Percentiles rank a stretch among this genome's conserved stretches.
Conservation (phyloP, 345 rosid species). For the Citrus reticulata region DNA sequence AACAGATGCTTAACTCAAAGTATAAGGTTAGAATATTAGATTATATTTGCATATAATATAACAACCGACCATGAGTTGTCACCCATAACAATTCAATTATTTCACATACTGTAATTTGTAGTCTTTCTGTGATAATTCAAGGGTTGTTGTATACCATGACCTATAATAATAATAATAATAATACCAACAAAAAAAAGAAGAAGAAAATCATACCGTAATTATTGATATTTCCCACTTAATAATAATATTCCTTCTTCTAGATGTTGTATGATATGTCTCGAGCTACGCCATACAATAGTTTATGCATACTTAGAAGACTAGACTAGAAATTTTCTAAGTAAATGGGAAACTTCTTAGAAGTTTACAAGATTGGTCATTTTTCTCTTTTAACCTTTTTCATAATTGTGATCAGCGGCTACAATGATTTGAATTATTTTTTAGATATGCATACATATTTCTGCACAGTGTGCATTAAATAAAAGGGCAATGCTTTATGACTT, state of each 20-base stretch:
- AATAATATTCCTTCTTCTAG: neutral
- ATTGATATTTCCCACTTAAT: neutral
- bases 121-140: no score
- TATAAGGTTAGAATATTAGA: no score
- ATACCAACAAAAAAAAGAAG: no score
- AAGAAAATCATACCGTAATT: no score
- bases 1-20: no score
- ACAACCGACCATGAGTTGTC: no score
- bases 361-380: neutral
- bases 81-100: no score
- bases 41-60: no score
- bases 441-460: no score
- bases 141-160: no score
- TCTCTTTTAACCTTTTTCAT: neutral
- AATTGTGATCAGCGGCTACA: neutral
- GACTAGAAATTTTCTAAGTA: neutral
- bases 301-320: neutral
- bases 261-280: neutral
- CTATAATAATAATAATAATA: no score
- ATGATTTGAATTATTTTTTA: neutral
- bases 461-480: neutral
- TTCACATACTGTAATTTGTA: no score
- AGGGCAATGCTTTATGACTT: neutral
- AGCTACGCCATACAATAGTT: neutral
- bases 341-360: constrained; percentile 14